Conservation (phyloP, 805 yeast species). For the Spathaspora passalidarum region DNA sequence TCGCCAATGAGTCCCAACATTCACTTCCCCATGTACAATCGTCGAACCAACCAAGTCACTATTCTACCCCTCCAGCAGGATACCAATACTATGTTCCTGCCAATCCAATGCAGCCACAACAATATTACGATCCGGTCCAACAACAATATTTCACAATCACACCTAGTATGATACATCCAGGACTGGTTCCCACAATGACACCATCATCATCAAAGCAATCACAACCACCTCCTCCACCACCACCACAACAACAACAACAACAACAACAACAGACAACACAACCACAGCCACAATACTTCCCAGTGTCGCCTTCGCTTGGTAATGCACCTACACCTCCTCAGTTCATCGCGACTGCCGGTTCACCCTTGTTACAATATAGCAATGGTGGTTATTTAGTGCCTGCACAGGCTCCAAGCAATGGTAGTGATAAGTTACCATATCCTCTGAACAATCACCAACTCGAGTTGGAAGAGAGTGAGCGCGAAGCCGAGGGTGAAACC, state of each 20-base stretch:
- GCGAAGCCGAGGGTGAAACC: not conserved
- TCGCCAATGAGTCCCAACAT: not conserved
- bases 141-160: constrained; percentile 41
- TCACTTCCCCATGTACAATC: not conserved
- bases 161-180: constrained; percentile 24
- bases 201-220: constrained; percentile 30
- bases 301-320: constrained; percentile 10
- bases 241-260: constrained; percentile 10
- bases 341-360: not conserved
- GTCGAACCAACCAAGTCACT: constrained; percentile 3
- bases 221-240: constrained; percentile 24
- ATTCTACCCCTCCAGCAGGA: constrained; percentile 8
- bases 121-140: constrained; percentile 42
- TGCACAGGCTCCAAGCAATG: constrained; percentile 2
- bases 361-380: not conserved
- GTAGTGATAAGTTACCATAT: constrained; percentile 4
- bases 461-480: not conserved
- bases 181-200: constrained; percentile 17
- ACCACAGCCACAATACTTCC: constrained; percentile 18
- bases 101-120: constrained; percentile 32
- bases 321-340: constrained; percentile 5
- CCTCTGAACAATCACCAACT: not conserved
- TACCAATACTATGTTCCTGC: constrained; percentile 15
- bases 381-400: constrained; percentile 2
- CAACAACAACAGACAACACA: too few relatives aligned